Conservation (phyloP, 306 rosid genomes). For the Cucurbita pepo region DNA sequence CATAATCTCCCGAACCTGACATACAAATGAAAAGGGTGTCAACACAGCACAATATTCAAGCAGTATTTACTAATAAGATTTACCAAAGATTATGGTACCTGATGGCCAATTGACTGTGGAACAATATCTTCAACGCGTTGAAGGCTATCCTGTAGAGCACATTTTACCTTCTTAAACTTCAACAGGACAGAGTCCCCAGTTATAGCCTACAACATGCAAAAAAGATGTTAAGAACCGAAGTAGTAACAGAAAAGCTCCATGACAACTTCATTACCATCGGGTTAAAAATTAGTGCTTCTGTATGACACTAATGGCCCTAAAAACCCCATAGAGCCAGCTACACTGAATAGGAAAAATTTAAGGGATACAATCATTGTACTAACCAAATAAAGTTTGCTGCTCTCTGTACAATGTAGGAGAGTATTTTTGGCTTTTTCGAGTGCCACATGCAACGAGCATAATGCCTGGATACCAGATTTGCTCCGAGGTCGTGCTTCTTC, state of each 20-base stretch:
- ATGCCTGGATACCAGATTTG: slow-evolving; percentile 86
- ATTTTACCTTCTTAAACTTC: slow-evolving; percentile 72
- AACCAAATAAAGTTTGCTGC: slow-evolving; percentile 93
- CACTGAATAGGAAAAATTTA: neutral
- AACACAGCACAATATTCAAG: neutral
- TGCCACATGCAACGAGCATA: slow-evolving; percentile 85
- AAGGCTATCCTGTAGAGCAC: slow-evolving; percentile 62
- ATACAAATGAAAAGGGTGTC: neutral
- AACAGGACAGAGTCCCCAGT: slow-evolving; percentile 84
- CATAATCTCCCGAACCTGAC: slow-evolving; percentile 64
- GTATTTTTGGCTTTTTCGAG: slow-evolving; percentile 78
- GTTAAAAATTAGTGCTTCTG: neutral
- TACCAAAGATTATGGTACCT: slow-evolving; percentile 33
- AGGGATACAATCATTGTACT: slow-evolving; percentile 29
- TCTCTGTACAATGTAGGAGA: slow-evolving; percentile 84
- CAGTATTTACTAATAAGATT: neutral
- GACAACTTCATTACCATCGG: neutral
- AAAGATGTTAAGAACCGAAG: neutral
- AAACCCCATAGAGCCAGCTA: neutral
- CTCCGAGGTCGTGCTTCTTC: slow-evolving; percentile 98
- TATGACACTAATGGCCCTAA: neutral
- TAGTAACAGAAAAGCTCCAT: neutral
- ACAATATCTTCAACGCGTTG: slow-evolving; percentile 78
- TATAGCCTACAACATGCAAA: slow-evolving; percentile 51
- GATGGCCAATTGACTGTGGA: slow-evolving; percentile 70